A percentile compares a stretch with the other conserved stretches of the same genome.
Conservation (phyloP, 306 rosid genomes). For the Citrullus amarus region DNA sequence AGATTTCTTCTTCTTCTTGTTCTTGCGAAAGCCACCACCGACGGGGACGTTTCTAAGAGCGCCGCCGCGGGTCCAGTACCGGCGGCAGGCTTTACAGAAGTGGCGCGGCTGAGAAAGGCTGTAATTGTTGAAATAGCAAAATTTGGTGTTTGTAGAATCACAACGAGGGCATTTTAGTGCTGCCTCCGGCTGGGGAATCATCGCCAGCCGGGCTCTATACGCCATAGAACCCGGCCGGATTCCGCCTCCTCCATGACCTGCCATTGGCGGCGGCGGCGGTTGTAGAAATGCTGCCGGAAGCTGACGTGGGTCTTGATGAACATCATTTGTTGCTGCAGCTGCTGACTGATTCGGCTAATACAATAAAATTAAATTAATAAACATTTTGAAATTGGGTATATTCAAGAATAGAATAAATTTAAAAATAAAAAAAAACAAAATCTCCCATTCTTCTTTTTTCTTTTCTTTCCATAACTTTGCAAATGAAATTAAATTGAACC, state of each 20-base stretch:
- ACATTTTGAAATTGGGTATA: background rate
- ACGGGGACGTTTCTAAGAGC: conserved; percentile 80
- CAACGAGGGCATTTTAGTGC: conserved; percentile 92
- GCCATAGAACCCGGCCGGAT: conserved; percentile 71
- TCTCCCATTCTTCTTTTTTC: background rate
- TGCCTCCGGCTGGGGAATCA: conserved; percentile 59
- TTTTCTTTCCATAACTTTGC: background rate
- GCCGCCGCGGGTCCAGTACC: conserved; percentile 90
- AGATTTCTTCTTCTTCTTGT: conserved; percentile 67
- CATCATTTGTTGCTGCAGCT: conserved; percentile 3
- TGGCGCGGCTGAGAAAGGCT: conserved; percentile 81
- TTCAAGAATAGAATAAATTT: background rate
- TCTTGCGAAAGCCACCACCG: conserved; percentile 82
- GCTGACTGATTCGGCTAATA: conserved; percentile 14
- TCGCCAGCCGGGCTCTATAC: conserved; percentile 69
- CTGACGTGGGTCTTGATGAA: conserved; percentile 23
- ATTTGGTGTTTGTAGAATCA: conserved; percentile 76
- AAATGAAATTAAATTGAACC: conserved; percentile 12
- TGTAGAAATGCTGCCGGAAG: conserved; percentile 30
- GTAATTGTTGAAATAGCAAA: conserved; percentile 81
- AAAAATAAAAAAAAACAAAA: background rate
- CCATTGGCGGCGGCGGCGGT: background rate
- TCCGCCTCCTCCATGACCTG: conserved; percentile 13
- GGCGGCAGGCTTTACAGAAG: conserved; percentile 84
- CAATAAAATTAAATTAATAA: no score